Conservation (phyloP, 805 yeast genomes). For the Yamadazyma insecticola region DNA sequence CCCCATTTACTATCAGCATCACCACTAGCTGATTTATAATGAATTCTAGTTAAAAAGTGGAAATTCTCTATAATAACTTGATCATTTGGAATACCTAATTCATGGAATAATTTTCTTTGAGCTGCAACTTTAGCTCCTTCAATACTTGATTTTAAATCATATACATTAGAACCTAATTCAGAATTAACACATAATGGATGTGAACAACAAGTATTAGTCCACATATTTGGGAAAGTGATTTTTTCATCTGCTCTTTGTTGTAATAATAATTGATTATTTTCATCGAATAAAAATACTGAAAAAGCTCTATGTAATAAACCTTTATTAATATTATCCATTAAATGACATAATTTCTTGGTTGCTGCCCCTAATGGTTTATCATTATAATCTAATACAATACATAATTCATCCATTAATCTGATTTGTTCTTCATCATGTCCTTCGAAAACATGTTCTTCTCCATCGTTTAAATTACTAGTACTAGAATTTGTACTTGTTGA, state of each 20-base stretch:
- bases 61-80: conserved; percentile 64
- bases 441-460: conserved; percentile 48
- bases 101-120: conserved; percentile 87
- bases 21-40: conserved; percentile 80
- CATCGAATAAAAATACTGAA: conserved; percentile 88
- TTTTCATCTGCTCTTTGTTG: conserved; percentile 97
- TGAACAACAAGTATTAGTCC: conserved; percentile 99
- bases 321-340: conserved; percentile 78
- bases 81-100: conserved; percentile 70
- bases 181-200: conserved; percentile 85
- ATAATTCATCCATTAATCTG: conserved; percentile 90
- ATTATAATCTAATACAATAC: conserved; percentile 86
- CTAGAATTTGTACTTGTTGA: conserved; percentile 37
- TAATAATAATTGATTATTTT: conserved; percentile 66
- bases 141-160: conserved; percentile 53
- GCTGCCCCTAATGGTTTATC: conserved; percentile 91
- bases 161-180: conserved; percentile 60
- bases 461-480: conserved; percentile 21
- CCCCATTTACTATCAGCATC: conserved; percentile 80
- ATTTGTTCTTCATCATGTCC: conserved; percentile 96
- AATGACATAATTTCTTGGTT: conserved; percentile 83
- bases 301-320: conserved; percentile 95
- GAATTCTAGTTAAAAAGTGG: conserved; percentile 87
- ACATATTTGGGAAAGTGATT: conserved; percentile 92
- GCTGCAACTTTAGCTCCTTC: conserved; percentile 86